Conservation (phyloP, 2,329 filamentous ascomycete species). For the Dendryphion nanum region DNA sequence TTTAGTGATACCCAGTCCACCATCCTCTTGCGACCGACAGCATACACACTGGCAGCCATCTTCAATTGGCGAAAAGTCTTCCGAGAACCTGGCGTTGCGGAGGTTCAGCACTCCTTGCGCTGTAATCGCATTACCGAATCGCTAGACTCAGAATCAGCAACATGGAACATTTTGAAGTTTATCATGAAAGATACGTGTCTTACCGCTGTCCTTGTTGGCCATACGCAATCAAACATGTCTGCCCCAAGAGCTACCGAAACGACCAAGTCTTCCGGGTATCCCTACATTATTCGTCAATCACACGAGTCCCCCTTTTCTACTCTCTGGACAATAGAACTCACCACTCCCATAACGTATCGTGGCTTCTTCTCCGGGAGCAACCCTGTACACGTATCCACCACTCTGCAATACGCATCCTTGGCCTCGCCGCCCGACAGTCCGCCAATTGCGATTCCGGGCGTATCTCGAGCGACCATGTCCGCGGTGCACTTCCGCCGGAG, state of each 20-base stretch:
- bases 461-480: slow-evolving; percentile 86
- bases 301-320: background rate
- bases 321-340: slow-evolving; percentile 33
- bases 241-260: slow-evolving; percentile 92
- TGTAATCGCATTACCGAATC: slow-evolving; percentile 94
- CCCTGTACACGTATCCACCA: slow-evolving; percentile 82
- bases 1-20: slow-evolving; percentile 76
- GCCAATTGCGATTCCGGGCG: slow-evolving; percentile 94
- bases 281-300: slow-evolving; percentile 45
- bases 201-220: slow-evolving; percentile 90
- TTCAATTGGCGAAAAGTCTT: slow-evolving; percentile 82
- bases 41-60: slow-evolving; percentile 76
- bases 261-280: slow-evolving; percentile 93
- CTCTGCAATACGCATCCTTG: slow-evolving; percentile 87
- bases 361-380: slow-evolving; percentile 87
- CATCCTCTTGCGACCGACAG: slow-evolving; percentile 66
- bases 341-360: slow-evolving; percentile 98
- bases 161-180: background rate
- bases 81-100: slow-evolving; percentile 69
- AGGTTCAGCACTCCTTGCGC: slow-evolving; percentile 79
- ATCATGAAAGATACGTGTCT: slow-evolving; percentile 26
- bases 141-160: slow-evolving; percentile 38
- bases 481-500: slow-evolving; percentile 79
- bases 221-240: slow-evolving; percentile 99
- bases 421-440: slow-evolving; percentile 93